Base-by-base conservation (phyloP, 148 eudicot genomes). In the Silene uniflora region DNA sequence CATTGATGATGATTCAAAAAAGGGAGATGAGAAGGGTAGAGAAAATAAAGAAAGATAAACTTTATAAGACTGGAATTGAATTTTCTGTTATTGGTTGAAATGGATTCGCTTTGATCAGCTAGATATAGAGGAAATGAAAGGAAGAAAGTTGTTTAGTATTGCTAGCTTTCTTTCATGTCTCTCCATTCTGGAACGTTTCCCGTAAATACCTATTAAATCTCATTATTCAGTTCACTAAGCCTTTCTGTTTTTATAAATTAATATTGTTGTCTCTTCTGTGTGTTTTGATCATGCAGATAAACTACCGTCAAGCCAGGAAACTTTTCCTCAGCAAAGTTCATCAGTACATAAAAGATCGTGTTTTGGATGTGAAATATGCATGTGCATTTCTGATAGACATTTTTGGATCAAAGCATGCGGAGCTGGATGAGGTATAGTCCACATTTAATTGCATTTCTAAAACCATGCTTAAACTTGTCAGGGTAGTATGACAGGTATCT, bases 331-430 rank as follows among this genome's bases (percentile, higher is more conserved):
- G 74, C 81, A 95, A 95, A 87, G 85, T 92, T 76, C 94, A 92
- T 86, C 98, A 92, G 73, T 95, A 95, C 84, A 84, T 92, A 35
- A 95, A 88, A 82, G 99, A 95, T 72, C 87, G 97, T 76, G 81
- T 84, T 73, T 79, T 95, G 84, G 98, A 95, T 82, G 90, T 94
- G 63, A 95, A 92, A 84, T 95, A 90, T 87, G 94, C 94, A n/a
- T 87, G 93, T 78, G 94, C 94, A 78, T 91, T 95, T 85, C 83
- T 95, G 17, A 72, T 92, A 81, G 89, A 89, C 80, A 81, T 89
- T 24, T 81, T 69, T 1, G 86, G 78, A 74, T 84, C 87, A 77
- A 81, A 79, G 72, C 88, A 86, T 71, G 78, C 86, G 62, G 86
- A 87, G 76, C 67, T 84, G 39, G 97, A 89, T 32, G 97, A 90